These are phyloP conservation scores for Neoboletus magnificus DNA, from an alignment of 768 basidiomycete genomes.

Conservation along the genomic window DNA sequence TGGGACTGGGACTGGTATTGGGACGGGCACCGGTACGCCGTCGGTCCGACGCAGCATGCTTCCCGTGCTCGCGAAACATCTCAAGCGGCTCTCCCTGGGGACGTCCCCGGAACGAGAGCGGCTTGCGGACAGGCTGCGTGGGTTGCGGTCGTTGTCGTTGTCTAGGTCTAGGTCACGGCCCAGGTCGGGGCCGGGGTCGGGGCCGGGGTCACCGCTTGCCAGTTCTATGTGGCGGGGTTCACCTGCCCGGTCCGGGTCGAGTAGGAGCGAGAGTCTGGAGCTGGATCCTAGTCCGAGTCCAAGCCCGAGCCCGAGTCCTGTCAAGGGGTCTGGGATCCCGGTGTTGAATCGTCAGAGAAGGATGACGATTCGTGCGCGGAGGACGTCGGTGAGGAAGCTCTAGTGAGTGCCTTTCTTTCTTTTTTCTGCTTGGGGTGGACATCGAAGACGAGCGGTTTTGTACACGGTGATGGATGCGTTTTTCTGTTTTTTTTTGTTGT, in stretches of 20 bases:
- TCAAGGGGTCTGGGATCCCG: conserved; percentile 28
- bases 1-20: background rate
- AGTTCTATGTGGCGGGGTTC: conserved; percentile 14
- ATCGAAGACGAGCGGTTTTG: background rate
- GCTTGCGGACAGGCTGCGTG: conserved; percentile 23
- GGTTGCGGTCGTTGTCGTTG: conserved; percentile 17
- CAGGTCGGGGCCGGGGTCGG: background rate
- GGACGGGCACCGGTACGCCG: background rate
- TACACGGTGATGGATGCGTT: background rate
- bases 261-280: conserved; percentile 10
- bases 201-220: conserved; percentile 4
- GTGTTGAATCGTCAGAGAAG: conserved; percentile 20
- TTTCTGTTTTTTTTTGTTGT: background rate
- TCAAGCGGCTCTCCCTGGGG: conserved; percentile 22
- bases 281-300: background rate
- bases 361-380: conserved; percentile 28
- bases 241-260: conserved; percentile 16
- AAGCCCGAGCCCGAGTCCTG: conserved; percentile 20
- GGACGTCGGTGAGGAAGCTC: conserved; percentile 17
- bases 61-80: conserved; percentile 26
- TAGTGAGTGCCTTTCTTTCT: background rate
- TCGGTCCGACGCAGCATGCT: conserved; percentile 29
- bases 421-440: background rate
- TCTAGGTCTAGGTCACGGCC: background rate
- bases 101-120: conserved; percentile 22